Conservation (phyloP, 2,329 filamentous ascomycete genomes). For the Stachybotrys chartarum region DNA sequence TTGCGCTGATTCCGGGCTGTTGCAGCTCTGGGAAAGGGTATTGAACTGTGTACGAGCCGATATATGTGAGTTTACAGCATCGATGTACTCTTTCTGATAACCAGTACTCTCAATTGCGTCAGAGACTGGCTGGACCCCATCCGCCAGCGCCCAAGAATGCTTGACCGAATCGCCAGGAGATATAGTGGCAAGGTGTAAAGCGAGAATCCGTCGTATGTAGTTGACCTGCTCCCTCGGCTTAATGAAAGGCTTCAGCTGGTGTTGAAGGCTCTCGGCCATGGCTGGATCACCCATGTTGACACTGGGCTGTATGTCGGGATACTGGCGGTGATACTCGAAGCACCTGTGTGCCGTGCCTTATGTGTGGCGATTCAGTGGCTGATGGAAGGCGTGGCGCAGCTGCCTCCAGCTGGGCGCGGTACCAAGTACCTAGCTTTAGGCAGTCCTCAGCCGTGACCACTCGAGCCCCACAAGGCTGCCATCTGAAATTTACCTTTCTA, state of each 20-base stretch:
- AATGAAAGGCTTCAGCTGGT: conserved; percentile 43
- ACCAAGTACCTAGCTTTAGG: no score
- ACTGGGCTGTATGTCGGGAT: not conserved
- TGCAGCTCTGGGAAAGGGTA: conserved; percentile 19
- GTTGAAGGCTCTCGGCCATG: conserved; percentile 27
- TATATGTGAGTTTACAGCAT: conserved; percentile 44
- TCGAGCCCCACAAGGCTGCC: conserved; percentile 12
- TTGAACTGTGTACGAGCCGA: conserved; percentile 43
- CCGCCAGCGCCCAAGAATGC: conserved; percentile 42
- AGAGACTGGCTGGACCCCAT: conserved; percentile 26
- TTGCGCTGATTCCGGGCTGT: conserved; percentile 6
- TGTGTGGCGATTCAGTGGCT: not conserved
- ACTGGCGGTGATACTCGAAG: no score
- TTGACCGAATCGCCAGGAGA: conserved; percentile 33
- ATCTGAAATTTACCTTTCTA: conserved; percentile 26
- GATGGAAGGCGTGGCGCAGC: not conserved
- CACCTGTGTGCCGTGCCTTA: not conserved
- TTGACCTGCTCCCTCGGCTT: conserved; percentile 50
- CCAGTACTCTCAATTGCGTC: conserved; percentile 33
- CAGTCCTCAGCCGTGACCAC: not conserved
- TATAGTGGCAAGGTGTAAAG: conserved; percentile 44
- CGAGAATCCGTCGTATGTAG: conserved; percentile 47
- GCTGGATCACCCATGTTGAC: conserved; percentile 24
- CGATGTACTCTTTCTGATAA: conserved; percentile 46
- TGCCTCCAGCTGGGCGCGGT: not conserved